Evolutionary conservation across 163 green algal genomes (phyloP), one percentile per base, ranked within the genome.

Genomic region (Chlamydomonas reinhardtii): DNA sequence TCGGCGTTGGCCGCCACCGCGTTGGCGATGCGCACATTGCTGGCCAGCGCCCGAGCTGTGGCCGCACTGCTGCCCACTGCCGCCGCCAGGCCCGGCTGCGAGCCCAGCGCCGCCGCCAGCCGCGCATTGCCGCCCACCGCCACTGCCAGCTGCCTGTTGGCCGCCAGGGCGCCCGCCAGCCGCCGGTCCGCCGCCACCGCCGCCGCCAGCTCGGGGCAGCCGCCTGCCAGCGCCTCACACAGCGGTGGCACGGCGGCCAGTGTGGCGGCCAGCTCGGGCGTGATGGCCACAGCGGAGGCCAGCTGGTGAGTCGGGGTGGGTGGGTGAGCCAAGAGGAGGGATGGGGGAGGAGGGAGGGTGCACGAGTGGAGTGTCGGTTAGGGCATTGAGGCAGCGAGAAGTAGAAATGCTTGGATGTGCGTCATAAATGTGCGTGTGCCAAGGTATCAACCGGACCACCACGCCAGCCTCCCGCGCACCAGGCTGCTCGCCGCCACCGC

Each of bases 111-210:
- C 71, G 20, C 71, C 37, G 35, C 35, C 71, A 76, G 37, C 24
- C 71, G 22, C 35, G 32, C 29, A n/a, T 76, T 76, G 35, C 71
- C 71, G 25, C 35, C 71, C 71, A 76, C 35, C 71, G 71, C 71
- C 71, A 37, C 37, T 39, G 71, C 71, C 71, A 76, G 71, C 24
- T 76, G 17, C 35, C 71, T 22, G 20, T 62, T 32, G 11, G 37
- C 24, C 29, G 71, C 37, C 35, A 76, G 6, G 5, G 37, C 71
- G 3, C 25, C 71, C 71, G 71, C 71, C 71, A 76, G 71, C 24
- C 59, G 9, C 35, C 71, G 37, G 37, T 76, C 25, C 25, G 37
- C 24, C 29, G 71, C 37, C 35, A 76, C 6, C 22, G 37, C 71
- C 35, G 71, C 71, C 71, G 71, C 71, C 71, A 76, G 71, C 24